Conservation (phyloP, 257 asterid genomes). For the Nicotiana noctiflora region DNA sequence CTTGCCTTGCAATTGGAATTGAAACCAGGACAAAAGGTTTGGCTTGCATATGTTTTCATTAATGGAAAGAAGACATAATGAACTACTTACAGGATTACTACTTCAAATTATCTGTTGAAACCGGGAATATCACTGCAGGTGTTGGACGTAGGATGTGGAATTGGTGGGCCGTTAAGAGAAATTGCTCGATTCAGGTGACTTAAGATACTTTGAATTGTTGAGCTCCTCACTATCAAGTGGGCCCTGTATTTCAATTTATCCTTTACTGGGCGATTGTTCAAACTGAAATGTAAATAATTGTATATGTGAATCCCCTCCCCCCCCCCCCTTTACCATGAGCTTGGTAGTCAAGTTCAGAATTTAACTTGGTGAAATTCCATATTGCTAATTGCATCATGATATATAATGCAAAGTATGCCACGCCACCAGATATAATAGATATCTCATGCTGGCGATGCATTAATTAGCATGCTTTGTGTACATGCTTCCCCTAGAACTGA, state of each 20-base stretch:
- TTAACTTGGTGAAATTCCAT: background rate
- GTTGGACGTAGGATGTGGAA: conserved; percentile 98
- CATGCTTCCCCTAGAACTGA: background rate
- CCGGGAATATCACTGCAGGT: conserved; percentile 41
- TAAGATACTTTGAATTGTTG: background rate
- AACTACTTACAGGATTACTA: background rate
- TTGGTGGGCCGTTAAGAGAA: conserved; percentile 96
- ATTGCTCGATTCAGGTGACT: conserved; percentile 84
- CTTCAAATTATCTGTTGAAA: background rate
- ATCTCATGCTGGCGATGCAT: background rate
- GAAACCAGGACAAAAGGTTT: conserved; percentile 84
- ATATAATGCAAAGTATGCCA: background rate
- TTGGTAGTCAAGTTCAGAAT: background rate
- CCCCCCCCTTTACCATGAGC: background rate
- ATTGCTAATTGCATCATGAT: background rate
- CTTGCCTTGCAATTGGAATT: conserved; percentile 84
- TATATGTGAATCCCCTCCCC: background rate
- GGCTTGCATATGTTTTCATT: background rate
- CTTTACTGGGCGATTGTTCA: background rate
- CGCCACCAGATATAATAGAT: background rate
- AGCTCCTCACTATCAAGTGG: background rate
- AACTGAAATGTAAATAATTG: background rate
- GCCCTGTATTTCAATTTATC: background rate
- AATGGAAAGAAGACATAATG: background rate
- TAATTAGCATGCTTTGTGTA: background rate